These are phyloP conservation scores for Ogataea sp. DNA, from an alignment of 805 yeast species.

Conservation along the genomic window DNA sequence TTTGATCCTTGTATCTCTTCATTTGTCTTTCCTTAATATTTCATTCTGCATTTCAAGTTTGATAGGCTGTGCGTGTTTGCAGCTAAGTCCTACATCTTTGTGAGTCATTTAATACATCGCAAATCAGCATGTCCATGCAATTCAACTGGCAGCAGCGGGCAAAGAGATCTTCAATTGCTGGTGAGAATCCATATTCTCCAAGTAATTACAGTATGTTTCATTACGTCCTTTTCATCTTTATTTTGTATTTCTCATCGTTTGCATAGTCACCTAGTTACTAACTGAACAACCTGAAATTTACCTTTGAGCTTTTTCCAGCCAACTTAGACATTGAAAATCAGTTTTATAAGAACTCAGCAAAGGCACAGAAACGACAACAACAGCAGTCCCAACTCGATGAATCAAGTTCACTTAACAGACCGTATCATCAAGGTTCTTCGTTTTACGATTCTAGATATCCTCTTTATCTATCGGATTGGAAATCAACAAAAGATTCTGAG, in stretches of 20 bases:
- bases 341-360: constrained; percentile 1
- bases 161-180: constrained; percentile 22
- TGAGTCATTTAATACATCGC: too few species aligned
- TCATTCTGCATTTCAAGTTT: too few species aligned
- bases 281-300: too few species aligned
- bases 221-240: background rate
- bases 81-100: too few species aligned
- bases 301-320: too few species aligned
- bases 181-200: constrained; percentile 17
- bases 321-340: constrained; percentile 3
- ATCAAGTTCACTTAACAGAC: background rate
- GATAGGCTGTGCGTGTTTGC: too few species aligned
- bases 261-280: too few species aligned
- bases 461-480: constrained; percentile 47
- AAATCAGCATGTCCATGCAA: background rate
- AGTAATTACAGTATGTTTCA: constrained; percentile 8
- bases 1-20: too few species aligned
- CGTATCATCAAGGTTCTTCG: constrained; percentile 16
- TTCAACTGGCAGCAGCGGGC: constrained; percentile 2
- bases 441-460: constrained; percentile 42
- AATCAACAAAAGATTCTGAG: constrained; percentile 23
- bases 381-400: constrained; percentile 1
- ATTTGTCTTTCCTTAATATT: too few species aligned
- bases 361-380: constrained; percentile 3
- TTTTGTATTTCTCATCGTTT: too few species aligned